These are phyloP conservation scores for Verticillium alfalfae DNA, from an alignment of 2,329 filamentous ascomycete genomes.

Conservation along the genomic window DNA sequence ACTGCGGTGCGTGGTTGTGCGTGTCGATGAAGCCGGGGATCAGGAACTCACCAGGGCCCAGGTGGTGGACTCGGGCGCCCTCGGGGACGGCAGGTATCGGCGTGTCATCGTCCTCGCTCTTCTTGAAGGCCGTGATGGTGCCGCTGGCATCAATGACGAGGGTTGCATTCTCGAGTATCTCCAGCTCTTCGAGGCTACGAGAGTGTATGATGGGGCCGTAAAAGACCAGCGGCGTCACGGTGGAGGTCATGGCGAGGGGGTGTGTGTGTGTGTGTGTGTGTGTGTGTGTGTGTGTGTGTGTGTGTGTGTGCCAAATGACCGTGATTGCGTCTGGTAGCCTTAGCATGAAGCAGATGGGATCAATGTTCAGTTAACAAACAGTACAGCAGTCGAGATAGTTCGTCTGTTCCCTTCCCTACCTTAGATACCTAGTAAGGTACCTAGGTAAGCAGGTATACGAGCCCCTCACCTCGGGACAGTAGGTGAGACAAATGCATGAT, in stretches of 20 bases:
- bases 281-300: background rate
- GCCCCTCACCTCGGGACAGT: too few species aligned
- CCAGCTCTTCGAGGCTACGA: slow-evolving; percentile 20
- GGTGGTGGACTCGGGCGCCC: slow-evolving; percentile 17
- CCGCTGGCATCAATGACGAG: slow-evolving; percentile 21
- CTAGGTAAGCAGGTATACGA: too few species aligned
- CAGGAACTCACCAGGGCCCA: slow-evolving; percentile 42
- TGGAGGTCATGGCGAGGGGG: background rate
- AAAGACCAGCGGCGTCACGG: slow-evolving; percentile 18
- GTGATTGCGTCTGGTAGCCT: too few species aligned
- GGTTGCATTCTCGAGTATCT: slow-evolving; percentile 30
- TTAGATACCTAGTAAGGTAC: too few species aligned
- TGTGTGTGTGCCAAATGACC: too few species aligned
- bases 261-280: background rate
- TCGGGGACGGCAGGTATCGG: slow-evolving; percentile 1
- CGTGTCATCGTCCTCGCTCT: slow-evolving; percentile 6
- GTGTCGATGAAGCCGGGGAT: slow-evolving; percentile 61
- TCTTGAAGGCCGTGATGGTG: slow-evolving; percentile 17
- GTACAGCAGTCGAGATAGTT: too few species aligned
- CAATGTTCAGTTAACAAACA: too few species aligned
- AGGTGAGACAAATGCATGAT: too few species aligned
- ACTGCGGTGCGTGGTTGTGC: slow-evolving; percentile 62
- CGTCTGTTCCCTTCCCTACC: too few species aligned
- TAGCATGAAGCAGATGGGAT: too few species aligned
- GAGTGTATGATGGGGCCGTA: slow-evolving; percentile 38